Conservation (phyloP, 345 rosid genomes). For the Laguncularia racemosa region DNA sequence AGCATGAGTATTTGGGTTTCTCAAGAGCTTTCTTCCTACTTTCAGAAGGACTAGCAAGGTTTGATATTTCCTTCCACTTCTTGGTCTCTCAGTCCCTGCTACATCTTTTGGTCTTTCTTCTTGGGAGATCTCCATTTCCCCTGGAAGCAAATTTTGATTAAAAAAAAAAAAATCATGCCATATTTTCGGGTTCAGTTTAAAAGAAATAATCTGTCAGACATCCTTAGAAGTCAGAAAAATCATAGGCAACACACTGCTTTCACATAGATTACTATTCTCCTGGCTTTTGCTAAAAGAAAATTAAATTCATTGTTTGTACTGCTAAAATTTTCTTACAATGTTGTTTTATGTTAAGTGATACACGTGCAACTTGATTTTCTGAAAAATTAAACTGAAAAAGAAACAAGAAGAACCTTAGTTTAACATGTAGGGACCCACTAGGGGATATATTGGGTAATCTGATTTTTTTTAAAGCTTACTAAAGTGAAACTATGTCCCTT, state of each 20-base stretch:
- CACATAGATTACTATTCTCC: no score
- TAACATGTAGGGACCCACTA: conserved; percentile 15
- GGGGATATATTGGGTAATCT: conserved; percentile 5
- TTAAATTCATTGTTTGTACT: no score
- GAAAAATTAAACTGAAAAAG: conserved; percentile 1
- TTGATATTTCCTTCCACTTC: conserved; percentile 32
- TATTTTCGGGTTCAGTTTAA: no score
- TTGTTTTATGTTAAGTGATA: background rate
- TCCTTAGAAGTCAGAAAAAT: no score
- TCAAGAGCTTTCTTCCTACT: conserved; percentile 59
- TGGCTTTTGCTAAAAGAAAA: no score
- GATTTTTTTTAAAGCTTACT: background rate
- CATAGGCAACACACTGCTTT: no score
- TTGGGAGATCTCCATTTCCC: conserved; percentile 23
- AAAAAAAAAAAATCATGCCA: no score
- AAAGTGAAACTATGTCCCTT: background rate
- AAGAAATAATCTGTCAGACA: no score
- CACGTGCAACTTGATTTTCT: conserved; percentile 4
- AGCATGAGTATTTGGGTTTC: conserved; percentile 81
- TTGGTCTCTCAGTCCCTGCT: conserved; percentile 29
- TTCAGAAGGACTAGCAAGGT: conserved; percentile 37
- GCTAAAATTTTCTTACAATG: no score
- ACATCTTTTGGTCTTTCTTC: conserved; percentile 44
- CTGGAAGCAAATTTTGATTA: conserved; percentile 10
- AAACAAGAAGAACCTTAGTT: conserved; percentile 5